Evolutionary conservation across 129 eudicot species (phyloP).

Genomic region (Flaveria robusta): DNA sequence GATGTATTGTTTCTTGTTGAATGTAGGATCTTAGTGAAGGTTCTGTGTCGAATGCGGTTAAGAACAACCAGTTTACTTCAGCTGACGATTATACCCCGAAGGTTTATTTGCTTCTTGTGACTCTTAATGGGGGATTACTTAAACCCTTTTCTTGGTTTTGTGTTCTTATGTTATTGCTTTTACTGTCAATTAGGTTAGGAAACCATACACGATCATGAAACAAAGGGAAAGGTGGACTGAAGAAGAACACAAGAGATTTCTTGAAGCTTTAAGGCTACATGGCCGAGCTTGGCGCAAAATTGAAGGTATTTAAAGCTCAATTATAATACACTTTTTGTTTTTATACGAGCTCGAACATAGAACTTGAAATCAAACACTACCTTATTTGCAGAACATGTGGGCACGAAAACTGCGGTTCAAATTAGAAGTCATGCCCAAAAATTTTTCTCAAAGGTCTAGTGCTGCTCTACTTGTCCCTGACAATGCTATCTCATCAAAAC

Average conservation of each 20-base stretch:
- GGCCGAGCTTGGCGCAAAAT: constrained; percentile 89
- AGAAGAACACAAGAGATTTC: constrained; percentile 84
- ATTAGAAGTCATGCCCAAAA: constrained; percentile 99
- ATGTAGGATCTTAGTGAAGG: constrained; percentile 42
- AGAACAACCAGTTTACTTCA: constrained; percentile 42
- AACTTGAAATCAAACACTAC: constrained; percentile 20
- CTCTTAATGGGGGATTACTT: background rate
- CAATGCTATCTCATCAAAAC: background rate
- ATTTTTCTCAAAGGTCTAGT: constrained; percentile 68
- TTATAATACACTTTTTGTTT: background rate
- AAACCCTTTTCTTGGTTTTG: background rate
- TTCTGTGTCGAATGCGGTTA: constrained; percentile 23
- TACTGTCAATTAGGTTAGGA: constrained; percentile 50
- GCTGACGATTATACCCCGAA: constrained; percentile 45
- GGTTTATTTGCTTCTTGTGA: constrained; percentile 20
- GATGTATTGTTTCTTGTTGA: constrained; percentile 15
- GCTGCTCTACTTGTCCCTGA: background rate
- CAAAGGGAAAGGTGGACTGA: constrained; percentile 95
- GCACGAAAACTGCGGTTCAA: constrained; percentile 94
- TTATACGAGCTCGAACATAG: background rate
- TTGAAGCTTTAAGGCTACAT: constrained; percentile 83
- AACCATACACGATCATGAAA: constrained; percentile 86
- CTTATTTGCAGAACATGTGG: constrained; percentile 78
- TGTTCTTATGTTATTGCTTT: constrained; percentile 11
- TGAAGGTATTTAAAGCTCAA: constrained; percentile 52